A percentile compares a stretch with the other conserved stretches of the same genome.
phyloP scores from a whole-genome alignment of 768 basidiomycete genomes.

The Flagelloscypha sp. region DNA sequence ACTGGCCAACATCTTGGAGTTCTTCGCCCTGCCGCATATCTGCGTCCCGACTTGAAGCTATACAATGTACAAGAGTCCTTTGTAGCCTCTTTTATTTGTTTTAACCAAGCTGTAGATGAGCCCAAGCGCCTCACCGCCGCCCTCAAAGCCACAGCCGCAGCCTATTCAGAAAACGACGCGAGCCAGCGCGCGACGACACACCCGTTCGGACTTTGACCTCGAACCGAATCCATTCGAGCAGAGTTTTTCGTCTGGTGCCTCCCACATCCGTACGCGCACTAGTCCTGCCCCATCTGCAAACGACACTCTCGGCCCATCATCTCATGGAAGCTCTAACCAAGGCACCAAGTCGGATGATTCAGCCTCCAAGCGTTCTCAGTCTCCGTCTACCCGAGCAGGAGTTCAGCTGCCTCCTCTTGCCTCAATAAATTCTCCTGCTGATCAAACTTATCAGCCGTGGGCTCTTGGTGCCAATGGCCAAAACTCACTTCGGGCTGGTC shows the following conservation, averaged over 20 bases:
- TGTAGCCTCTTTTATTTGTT: constrained; percentile 2
- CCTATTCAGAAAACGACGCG: too few species aligned
- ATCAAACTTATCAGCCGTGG: constrained; percentile 59
- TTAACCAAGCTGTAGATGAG: constrained; percentile 2
- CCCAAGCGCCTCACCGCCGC: constrained; percentile 11
- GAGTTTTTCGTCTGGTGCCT: constrained; percentile 62
- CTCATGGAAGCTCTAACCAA: constrained; percentile 22
- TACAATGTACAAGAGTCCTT: too few species aligned
- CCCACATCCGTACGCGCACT: constrained; percentile 22
- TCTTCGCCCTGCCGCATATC: constrained; percentile 11
- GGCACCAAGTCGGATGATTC: constrained; percentile 23
- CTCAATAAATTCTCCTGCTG: constrained; percentile 65
- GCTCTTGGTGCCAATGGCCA: constrained; percentile 49
- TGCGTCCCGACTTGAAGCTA: constrained; percentile 5
- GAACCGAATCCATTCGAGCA: constrained; percentile 95
- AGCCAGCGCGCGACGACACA: too few species aligned
- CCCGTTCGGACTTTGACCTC: constrained; percentile 59
- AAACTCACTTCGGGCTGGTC: constrained; percentile 85
- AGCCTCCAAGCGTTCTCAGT: constrained; percentile 26
- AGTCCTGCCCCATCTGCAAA: constrained; percentile 21
- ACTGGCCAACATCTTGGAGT: constrained; percentile 20
- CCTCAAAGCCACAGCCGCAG: constrained; percentile 16
- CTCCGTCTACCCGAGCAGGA: constrained; percentile 56
- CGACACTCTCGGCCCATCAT: constrained; percentile 20
- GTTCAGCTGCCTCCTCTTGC: constrained; percentile 79